Evolutionary conservation across 2,329 filamentous ascomycete species (phyloP), one percentile per base, ranked within the genome.

Genomic region (Myrmaecium sp.): DNA sequence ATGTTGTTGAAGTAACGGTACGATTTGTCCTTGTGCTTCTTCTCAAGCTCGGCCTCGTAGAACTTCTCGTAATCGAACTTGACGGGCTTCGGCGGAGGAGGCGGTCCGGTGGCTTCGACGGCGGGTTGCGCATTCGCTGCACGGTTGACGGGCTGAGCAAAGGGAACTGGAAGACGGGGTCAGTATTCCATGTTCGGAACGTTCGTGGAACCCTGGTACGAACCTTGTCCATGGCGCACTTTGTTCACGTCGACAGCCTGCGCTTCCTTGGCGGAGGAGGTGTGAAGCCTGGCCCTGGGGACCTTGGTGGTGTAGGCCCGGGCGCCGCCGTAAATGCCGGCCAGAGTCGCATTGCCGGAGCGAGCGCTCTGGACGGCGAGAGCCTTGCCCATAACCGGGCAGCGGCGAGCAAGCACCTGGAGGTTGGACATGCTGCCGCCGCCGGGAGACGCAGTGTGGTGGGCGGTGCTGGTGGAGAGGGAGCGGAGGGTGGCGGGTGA

Each of bases 1-100:
- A 98, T 98, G 64, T 98, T 98, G 67, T 98, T 98, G 65, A 98
- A 98, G 63, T 95, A 95, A 47, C 89, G 81, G 62, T 98, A 98
- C 27, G 84, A 94, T 62, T 94, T 95, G 66, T 98, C 89, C 66
- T 92, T 84, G 67, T 93, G 89, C 63, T 98, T 98, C 69, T 94
- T 95, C 43, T 94, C 82, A 40, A 98, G 58, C 54, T 98, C 86
- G 34, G 61, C 61, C 37, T 74, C 60, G 58, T 95, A 98, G 56
- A 94, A 98, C 24, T 54, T 69, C 44, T 93, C 74, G 46, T 98
- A 98, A 54, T 95, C 68, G 55, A 94, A 98, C 44, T 74, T 80
- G 32, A 52, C 47, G 14, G 54, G 44, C 18, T 53, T 47, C 17
- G 63, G 62, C 21, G 54, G 46, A 4, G 64, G 60, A 27, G 58